Conservation (phyloP, 75 land plant genomes). For the Adiantum capillusveneris region DNA sequence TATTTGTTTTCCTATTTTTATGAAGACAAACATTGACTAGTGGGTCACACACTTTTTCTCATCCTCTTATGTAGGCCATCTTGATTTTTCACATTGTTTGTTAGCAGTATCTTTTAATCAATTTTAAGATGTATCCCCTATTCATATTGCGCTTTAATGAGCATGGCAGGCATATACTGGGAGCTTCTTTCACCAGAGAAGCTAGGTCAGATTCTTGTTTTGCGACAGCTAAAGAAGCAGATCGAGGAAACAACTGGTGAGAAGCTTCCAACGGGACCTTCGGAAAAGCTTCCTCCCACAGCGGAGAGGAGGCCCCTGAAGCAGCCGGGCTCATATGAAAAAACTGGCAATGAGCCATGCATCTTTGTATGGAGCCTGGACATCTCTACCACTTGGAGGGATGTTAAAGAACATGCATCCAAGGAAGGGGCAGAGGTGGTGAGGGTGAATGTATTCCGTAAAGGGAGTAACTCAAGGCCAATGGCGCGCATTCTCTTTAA, state of each 20-base stretch:
- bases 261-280: slow-evolving; percentile 61
- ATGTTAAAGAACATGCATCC: slow-evolving; percentile 9
- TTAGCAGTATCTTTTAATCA: no score
- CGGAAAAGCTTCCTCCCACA: slow-evolving; percentile 74
- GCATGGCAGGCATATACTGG: slow-evolving; percentile 80
- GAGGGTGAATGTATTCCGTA: slow-evolving; percentile 10
- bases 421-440: slow-evolving; percentile 3
- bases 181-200: slow-evolving; percentile 90
- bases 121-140: no score
- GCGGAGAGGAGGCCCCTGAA: slow-evolving; percentile 33
- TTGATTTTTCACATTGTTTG: no score
- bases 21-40: no score
- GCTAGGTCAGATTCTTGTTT: slow-evolving; percentile 62
- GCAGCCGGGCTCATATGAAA: not conserved
- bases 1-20: no score
- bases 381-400: slow-evolving; percentile 8
- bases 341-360: not conserved
- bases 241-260: slow-evolving; percentile 68
- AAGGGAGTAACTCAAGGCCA: slow-evolving; percentile 2
- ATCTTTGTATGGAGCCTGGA: slow-evolving; percentile 19
- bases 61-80: no score
- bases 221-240: slow-evolving; percentile 56
- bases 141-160: no score
- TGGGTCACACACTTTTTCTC: no score
- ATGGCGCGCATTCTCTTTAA: slow-evolving; percentile 7